A percentile compares a stretch with the other conserved stretches of the same genome.
phyloP scores from a whole-genome alignment of 345 rosid genomes.

The Eucalyptus decipiens region DNA sequence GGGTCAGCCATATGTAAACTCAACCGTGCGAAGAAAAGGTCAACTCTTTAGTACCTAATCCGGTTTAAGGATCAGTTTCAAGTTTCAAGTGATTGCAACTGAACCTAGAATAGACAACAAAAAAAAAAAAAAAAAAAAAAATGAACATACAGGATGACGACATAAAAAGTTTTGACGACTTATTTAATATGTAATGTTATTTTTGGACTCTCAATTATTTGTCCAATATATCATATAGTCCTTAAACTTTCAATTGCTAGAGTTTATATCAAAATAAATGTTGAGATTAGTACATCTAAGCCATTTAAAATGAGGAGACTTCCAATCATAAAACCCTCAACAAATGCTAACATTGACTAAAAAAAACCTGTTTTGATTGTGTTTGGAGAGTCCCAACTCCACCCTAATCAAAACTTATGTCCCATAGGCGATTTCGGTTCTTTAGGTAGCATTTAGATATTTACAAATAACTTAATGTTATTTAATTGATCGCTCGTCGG shows the following conservation, averaged over 20 bases:
- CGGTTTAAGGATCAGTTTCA: not conserved
- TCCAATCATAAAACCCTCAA: not conserved
- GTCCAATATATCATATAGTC: not conserved
- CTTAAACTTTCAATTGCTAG: not conserved
- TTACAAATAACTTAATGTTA: not conserved
- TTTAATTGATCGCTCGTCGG: not conserved
- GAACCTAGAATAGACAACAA: not conserved
- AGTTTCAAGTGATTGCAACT: not conserved
- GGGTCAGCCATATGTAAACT: not conserved
- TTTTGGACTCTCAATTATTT: not conserved
- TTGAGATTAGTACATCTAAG: not conserved
- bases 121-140: too few species aligned
- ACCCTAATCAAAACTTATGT: not conserved
- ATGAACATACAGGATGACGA: fast-evolving
- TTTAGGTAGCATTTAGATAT: not conserved
- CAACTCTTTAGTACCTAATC: not conserved
- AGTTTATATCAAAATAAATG: not conserved
- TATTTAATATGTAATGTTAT: not conserved
- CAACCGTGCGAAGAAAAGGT: not conserved
- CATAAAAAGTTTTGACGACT: not conserved
- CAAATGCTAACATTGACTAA: not conserved
- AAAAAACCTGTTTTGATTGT: not conserved
- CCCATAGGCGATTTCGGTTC: not conserved
- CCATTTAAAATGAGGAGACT: not conserved
- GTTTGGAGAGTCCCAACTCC: not conserved